Evolutionary conservation across 2,329 filamentous ascomycete species (phyloP).

Genomic region (Lecanicillium sp.): DNA sequence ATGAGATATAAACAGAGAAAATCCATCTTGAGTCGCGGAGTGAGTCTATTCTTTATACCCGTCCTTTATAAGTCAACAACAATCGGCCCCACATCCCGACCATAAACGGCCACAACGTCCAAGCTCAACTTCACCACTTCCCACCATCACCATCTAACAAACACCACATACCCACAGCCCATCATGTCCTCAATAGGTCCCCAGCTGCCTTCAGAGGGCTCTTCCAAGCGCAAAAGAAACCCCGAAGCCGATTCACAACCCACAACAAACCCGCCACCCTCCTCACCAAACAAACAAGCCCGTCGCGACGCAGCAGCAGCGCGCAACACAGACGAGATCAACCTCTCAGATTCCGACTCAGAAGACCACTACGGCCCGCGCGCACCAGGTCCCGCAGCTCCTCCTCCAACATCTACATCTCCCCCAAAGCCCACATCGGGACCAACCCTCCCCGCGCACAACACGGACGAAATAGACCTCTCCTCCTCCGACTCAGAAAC

Average conservation of each 20-base stretch:
- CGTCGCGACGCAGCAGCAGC: slow-evolving; percentile 17
- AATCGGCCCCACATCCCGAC: too few species aligned
- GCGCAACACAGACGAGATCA: slow-evolving; percentile 40
- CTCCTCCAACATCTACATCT: slow-evolving; percentile 8
- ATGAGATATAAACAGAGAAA: too few species aligned
- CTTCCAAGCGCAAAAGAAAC: slow-evolving; percentile 53
- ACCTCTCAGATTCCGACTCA: slow-evolving; percentile 29
- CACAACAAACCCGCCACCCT: slow-evolving; percentile 16
- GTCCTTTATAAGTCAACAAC: too few species aligned
- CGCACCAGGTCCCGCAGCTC: slow-evolving; percentile 11
- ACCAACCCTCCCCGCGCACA: slow-evolving; percentile 18
- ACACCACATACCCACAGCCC: slow-evolving; percentile 15
- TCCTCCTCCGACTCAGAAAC: slow-evolving; percentile 26
- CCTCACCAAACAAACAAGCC: slow-evolving; percentile 36
- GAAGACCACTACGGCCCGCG: slow-evolving; percentile 35
- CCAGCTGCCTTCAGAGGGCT: slow-evolving; percentile 57
- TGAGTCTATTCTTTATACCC: too few species aligned
- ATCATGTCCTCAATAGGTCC: slow-evolving; percentile 63
- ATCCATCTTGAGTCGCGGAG: too few species aligned
- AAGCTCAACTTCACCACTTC: background rate
- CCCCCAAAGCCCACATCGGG: slow-evolving; percentile 13
- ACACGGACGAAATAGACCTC: slow-evolving; percentile 33
- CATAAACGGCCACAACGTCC: background rate
- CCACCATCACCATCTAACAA: background rate
- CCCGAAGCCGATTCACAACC: slow-evolving; percentile 27